A percentile compares a stretch with the other conserved stretches of the same genome.
Conservation (phyloP, 495 filamentous ascomycete genomes). For the Neurospora sp. region DNA sequence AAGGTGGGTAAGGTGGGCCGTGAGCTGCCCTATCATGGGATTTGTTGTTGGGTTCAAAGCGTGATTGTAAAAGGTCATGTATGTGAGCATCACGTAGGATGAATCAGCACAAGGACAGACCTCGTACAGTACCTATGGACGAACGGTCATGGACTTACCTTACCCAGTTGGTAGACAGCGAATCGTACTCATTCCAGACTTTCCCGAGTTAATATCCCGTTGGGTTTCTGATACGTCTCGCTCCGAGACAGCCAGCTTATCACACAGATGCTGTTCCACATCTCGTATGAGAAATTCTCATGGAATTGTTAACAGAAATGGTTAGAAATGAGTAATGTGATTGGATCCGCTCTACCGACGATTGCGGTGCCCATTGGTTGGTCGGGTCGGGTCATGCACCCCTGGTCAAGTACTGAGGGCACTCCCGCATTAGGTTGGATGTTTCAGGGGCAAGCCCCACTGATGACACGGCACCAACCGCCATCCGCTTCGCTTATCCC, state of each 20-base stretch:
- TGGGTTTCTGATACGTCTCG: neutral
- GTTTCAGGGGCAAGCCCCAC: neutral
- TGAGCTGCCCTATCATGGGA: neutral
- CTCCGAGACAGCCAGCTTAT: slow-evolving; percentile 1
- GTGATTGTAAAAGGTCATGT: neutral
- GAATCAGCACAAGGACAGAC: neutral
- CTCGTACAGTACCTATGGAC: neutral
- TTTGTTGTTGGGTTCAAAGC: neutral
- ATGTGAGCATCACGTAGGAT: neutral
- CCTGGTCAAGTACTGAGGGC: neutral
- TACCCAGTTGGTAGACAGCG: neutral
- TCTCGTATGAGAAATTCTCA: neutral
- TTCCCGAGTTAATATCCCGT: neutral
- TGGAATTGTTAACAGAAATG: neutral
- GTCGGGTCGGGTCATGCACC: neutral
- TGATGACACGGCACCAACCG: neutral
- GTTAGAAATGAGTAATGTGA: neutral
- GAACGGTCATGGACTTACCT: neutral
- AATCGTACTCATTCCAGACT: neutral
- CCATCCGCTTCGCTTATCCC: neutral
- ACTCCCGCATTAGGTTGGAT: neutral
- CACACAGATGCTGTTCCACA: neutral
- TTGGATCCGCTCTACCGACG: neutral
- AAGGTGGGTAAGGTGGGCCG: neutral
- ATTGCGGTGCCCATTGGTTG: neutral